These are phyloP conservation scores for Phycomyces nitens DNA, from an alignment of 192 early-diverging fungal species.

Conservation along the genomic window DNA sequence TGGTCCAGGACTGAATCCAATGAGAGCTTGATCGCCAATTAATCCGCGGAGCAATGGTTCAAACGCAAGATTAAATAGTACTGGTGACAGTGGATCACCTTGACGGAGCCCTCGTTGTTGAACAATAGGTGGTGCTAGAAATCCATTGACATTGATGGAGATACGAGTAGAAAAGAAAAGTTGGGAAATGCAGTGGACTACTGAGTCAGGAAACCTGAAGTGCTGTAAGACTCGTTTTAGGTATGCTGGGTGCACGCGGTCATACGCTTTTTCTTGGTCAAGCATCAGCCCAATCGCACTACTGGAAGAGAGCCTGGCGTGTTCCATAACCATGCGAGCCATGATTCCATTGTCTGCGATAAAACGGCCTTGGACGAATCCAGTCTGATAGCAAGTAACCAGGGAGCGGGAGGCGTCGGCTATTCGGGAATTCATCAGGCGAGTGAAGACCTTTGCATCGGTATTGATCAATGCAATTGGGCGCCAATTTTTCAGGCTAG, in stretches of 20 bases:
- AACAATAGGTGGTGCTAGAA: not conserved
- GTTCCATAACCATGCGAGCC: not conserved
- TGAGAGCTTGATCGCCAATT: not conserved
- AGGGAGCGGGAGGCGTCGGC: not conserved
- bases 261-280: constrained; percentile 28
- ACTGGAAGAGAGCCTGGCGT: not conserved
- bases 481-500: constrained; percentile 16
- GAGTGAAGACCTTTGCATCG: constrained; percentile 24
- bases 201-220: constrained; percentile 1
- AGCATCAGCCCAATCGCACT: constrained; percentile 4
- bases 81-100: constrained; percentile 31
- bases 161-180: constrained; percentile 18
- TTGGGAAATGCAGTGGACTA: not conserved
- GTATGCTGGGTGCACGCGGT: constrained; percentile 20
- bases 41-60: constrained; percentile 18
- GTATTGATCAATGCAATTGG: constrained; percentile 19
- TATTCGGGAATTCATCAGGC: constrained; percentile 7
- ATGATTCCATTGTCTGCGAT: constrained; percentile 14
- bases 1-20: not conserved
- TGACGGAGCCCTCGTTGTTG: constrained; percentile 31
- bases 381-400: constrained; percentile 19
- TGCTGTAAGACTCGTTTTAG: not conserved
- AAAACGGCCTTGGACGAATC: constrained; percentile 9
- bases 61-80: constrained; percentile 26
- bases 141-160: constrained; percentile 21